phyloP scores from a whole-genome alignment of 352 stramenopile species.

The Phytophthora boehmeriae region DNA sequence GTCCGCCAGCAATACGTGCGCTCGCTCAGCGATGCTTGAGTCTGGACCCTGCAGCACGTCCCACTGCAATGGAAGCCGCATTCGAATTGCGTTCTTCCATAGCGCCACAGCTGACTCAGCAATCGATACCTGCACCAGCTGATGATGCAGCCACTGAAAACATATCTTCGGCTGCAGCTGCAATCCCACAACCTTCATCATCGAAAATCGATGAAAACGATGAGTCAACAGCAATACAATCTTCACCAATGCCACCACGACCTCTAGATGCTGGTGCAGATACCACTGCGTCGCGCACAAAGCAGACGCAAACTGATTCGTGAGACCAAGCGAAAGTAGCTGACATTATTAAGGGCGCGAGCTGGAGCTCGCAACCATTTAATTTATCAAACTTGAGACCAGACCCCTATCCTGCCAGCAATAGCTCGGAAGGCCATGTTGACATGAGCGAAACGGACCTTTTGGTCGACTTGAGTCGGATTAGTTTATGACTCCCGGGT shows the following conservation, averaged over 20 bases:
- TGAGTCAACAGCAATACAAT: not conserved
- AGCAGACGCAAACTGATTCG: constrained; percentile 21
- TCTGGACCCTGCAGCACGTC: constrained; percentile 61
- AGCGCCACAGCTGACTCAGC: constrained; percentile 43
- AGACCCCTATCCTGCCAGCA: constrained; percentile 9
- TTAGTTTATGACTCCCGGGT: constrained; percentile 5
- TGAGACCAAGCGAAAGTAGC: constrained; percentile 20
- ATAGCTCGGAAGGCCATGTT: constrained; percentile 20
- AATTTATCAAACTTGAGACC: constrained; percentile 37
- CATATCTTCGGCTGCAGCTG: constrained; percentile 16
- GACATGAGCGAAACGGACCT: constrained; percentile 18
- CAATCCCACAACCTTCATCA: not conserved
- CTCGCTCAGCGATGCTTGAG: constrained; percentile 67
- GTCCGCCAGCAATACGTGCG: constrained; percentile 52
- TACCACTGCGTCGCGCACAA: constrained; percentile 8
- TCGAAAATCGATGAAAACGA: constrained; percentile 12
- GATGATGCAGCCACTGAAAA: constrained; percentile 17
- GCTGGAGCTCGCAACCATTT: constrained; percentile 18
- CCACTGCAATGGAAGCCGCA: constrained; percentile 72
- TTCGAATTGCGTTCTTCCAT: constrained; percentile 68
- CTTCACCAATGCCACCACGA: constrained; percentile 8
- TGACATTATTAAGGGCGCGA: constrained; percentile 16
- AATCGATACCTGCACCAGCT: constrained; percentile 18
- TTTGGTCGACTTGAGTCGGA: not conserved
- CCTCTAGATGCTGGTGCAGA: constrained; percentile 8